These are phyloP conservation scores for Metschnikowia koreensis DNA, from an alignment of 805 yeast species.

Conservation along the genomic window DNA sequence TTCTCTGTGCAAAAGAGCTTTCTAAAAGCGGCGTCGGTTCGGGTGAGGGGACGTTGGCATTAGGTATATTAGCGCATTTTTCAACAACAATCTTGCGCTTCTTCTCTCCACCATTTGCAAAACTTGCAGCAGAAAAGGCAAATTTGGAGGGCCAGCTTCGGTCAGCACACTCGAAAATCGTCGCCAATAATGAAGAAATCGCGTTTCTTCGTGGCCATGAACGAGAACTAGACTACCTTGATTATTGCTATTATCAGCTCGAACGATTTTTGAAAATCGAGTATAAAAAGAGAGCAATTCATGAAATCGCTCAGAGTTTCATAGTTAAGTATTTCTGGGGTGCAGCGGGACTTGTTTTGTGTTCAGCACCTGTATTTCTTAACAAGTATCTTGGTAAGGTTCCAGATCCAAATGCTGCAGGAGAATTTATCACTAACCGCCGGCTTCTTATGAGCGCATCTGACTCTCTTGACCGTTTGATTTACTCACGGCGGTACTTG, in stretches of 20 bases:
- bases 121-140: constrained; percentile 70
- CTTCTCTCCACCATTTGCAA: constrained; percentile 89
- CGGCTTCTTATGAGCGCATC: constrained; percentile 80
- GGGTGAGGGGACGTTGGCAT: constrained; percentile 73
- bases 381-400: constrained; percentile 48
- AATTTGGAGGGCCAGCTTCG: constrained; percentile 82
- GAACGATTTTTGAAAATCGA: constrained; percentile 76
- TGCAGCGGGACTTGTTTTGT: constrained; percentile 84
- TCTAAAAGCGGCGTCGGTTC: constrained; percentile 62
- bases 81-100: constrained; percentile 72
- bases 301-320: constrained; percentile 83
- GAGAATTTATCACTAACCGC: constrained; percentile 87
- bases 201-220: constrained; percentile 81
- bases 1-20: constrained; percentile 77
- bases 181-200: constrained; percentile 78
- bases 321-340: constrained; percentile 94
- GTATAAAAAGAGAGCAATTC: constrained; percentile 70
- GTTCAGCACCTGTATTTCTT: constrained; percentile 85
- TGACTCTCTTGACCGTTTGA: constrained; percentile 82
- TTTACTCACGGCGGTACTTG: constrained; percentile 78
- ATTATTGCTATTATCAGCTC: constrained; percentile 75
- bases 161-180: constrained; percentile 76
- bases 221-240: constrained; percentile 74
- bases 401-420: constrained; percentile 52
- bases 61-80: constrained; percentile 77